These are phyloP conservation scores for Cladosporium austrohemisphaericum DNA, from an alignment of 2,329 filamentous ascomycete species.

Conservation along the genomic window DNA sequence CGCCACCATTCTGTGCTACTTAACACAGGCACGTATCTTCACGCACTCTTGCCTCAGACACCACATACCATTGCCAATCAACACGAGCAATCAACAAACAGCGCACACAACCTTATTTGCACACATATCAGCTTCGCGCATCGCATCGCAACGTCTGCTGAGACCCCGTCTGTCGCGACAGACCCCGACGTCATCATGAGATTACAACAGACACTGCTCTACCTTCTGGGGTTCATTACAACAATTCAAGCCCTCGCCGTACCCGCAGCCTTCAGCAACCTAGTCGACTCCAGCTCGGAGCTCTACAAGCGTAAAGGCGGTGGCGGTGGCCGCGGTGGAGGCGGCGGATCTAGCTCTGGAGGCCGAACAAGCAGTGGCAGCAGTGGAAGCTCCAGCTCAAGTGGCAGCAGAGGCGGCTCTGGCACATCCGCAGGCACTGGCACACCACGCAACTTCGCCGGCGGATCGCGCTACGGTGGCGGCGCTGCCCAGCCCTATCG, in stretches of 20 bases:
- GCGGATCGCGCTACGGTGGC: constrained; percentile 59
- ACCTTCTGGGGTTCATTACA: constrained; percentile 29
- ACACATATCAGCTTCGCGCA: not conserved
- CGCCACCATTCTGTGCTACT: no score
- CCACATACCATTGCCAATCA: not conserved
- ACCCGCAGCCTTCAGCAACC: constrained; percentile 26
- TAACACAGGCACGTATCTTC: no score
- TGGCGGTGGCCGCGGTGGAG: constrained; percentile 42
- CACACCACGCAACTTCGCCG: constrained; percentile 47
- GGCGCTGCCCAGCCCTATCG: constrained; percentile 60
- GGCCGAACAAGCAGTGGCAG: constrained; percentile 23
- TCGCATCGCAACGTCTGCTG: not conserved
- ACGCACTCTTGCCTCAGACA: constrained; percentile 2
- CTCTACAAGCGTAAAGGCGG: constrained; percentile 48
- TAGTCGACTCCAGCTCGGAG: constrained; percentile 33
- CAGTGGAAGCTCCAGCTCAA: constrained; percentile 18
- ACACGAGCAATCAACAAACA: not conserved
- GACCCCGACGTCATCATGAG: constrained; percentile 26
- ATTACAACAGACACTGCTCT: constrained; percentile 26
- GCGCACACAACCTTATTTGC: no score
- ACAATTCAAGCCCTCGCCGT: constrained; percentile 31
- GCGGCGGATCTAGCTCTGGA: constrained; percentile 27
- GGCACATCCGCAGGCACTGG: constrained; percentile 39
- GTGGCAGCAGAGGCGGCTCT: constrained; percentile 31
- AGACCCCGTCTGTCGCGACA: constrained; percentile 9